These are phyloP conservation scores for Trichophyton rubrum DNA, from an alignment of 2,329 filamentous ascomycete genomes.

Conservation along the genomic window DNA sequence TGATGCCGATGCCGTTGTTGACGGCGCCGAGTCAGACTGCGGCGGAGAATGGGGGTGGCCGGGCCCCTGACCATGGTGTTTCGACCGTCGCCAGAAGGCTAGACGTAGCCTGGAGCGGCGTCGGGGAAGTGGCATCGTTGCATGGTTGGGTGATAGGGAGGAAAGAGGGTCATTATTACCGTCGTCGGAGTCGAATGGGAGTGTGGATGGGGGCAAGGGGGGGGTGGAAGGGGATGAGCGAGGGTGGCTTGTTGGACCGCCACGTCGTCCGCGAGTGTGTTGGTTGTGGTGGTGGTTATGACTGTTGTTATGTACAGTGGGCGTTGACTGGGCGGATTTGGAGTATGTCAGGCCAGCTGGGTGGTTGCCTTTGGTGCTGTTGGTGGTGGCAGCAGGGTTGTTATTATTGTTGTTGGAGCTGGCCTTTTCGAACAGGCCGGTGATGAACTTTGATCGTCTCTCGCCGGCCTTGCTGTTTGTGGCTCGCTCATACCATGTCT, in stretches of 20 bases:
- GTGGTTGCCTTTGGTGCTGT: not conserved
- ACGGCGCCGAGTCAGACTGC: not conserved
- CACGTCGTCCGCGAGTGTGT: not conserved
- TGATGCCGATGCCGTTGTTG: not conserved
- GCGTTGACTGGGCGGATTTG: not conserved
- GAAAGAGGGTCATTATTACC: not conserved
- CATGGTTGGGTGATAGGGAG: not conserved
- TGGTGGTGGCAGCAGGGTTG: not conserved
- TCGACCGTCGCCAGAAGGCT: slow-evolving; percentile 27
- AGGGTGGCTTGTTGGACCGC: slow-evolving; percentile 6
- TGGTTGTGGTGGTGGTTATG: not conserved
- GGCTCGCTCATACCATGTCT: not conserved
- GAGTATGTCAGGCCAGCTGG: not conserved
- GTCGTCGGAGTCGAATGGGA: not conserved
- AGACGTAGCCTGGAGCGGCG: slow-evolving; percentile 29
- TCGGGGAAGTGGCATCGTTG: slow-evolving; percentile 19
- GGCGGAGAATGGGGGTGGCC: not conserved
- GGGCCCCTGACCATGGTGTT: not conserved
- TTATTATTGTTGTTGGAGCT: slow-evolving; percentile 5
- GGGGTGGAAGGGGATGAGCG: slow-evolving; percentile 6
- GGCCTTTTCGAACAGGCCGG: slow-evolving; percentile 12
- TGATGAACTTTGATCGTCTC: slow-evolving; percentile 8
- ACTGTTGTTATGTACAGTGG: not conserved
- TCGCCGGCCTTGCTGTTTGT: not conserved
- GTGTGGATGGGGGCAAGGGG: not conserved